Evolutionary conservation across 129 eudicot species (phyloP), one percentile per base, ranked within the genome.

Genomic region (Erigeron canadensis): DNA sequence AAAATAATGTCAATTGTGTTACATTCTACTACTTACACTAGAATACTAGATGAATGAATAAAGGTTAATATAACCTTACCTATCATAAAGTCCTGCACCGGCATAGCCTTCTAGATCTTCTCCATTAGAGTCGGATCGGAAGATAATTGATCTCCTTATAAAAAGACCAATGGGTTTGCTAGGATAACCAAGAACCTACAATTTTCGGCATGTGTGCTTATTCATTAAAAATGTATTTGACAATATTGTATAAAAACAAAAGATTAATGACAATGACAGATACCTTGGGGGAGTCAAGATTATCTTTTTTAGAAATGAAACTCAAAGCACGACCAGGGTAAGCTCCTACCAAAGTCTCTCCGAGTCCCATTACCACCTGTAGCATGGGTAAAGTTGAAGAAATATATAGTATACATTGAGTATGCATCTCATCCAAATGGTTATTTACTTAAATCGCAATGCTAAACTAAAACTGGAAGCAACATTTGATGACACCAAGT

Each of bases 71-170:
- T 9, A 54, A 50, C 3, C 64, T 80, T 80, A 90, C 99, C 99
- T 95, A 37, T 95, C 99, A 65, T 95, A 95, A 77, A 95, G 99
- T 47, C 99, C 99, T 65, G 99, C 99, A 22, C 99, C 99, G 22
- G 99, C 99, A 84, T 95, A 95, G 73, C 99, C 99, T 83, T 95
- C 97, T 43, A 95, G 82, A 83, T 95, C 99, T 82, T 95, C 99
- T 67, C 99, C 99, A 65, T 95, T 95, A 72, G 99, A 95, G 84
- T 95, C 99, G 62, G 99, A 95, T 71, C 99, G 84, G 75, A 90
- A 95, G 77, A 95, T 95, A 46, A 95, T 84, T 62, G 99, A 95
- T 63, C 87, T 86, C 58, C 82, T 77, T 65, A 95, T 90, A 67
- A 87, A 95, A 58, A 95, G 97, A 44, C 95, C 99, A 21, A 95